Evolutionary conservation across 768 basidiomycete genomes (phyloP), one percentile per base, ranked within the genome.

Genomic region (Kwoniella sp.): DNA sequence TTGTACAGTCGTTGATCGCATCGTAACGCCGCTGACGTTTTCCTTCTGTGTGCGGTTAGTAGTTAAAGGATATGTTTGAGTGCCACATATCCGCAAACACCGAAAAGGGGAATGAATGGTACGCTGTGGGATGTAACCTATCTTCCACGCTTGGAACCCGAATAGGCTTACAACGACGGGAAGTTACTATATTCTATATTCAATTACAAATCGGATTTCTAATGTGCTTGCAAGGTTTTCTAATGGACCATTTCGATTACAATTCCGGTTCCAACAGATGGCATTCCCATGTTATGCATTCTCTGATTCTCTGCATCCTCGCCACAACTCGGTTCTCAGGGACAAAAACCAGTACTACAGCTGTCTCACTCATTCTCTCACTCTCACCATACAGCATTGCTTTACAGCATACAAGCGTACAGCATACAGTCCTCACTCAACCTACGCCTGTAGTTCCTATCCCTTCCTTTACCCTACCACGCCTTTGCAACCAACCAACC

Each of bases 1-100:
- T 33, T 13, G 33, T 6, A 13, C 7, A 13, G 33, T 33, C 3
- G 40, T 4, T 10, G 40, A 44, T 44, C 40, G 40, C 40, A 9
- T 44, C 40, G 17, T 44, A 44, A 19, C 40, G 40, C 40, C 40
- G 40, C 40, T 44, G 40, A 44, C 40, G 40, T 44, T 44, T 44
- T 13, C 40, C 17, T 19, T 44, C 40, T 6, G 8, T 44, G 17
- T 19, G 10, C 40, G 7, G 10, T 19, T 3, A 9, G 40, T 19
- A 9, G 40, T 33, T 5, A 6, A 13, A 33, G 33, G n/a, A n/a
- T 13, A 33, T 44, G 40, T 44, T 19, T 44, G 40, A 44, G 40
- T 44, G 40, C 40, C 40, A 44, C 40, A 44, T 44, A 3, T 9
- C 17, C 17, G 40, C 40, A 44, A 44, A 44, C 40, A 44, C 40